Evolutionary conservation across 176 grass and related monocot species (phyloP), one percentile per base, ranked within the genome.

Genomic region (Puccinellia tenuiflora): DNA sequence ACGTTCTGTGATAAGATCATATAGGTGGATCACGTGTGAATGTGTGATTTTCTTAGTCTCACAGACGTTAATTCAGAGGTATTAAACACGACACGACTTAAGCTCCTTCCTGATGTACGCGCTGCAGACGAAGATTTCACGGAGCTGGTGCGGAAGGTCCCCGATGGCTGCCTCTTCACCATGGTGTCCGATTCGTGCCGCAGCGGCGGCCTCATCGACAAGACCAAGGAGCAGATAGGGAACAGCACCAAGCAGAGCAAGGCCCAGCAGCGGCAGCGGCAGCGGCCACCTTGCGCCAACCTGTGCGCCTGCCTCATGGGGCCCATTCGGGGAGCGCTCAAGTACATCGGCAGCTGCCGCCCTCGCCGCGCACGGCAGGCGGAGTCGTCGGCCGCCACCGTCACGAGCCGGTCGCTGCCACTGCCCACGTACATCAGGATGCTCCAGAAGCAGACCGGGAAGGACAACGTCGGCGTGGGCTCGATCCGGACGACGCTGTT

Each of bases 141-240:
- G 61, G 92, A 93, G 9, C 79, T 95, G 0, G 92, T 98, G 20
- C 40, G 60, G 3, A 91, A 93, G 37, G 85, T 95, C 26, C 96
- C 89, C 0, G 61, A 86, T 65, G 90, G 85, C 73, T 95, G 92
- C 73, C 35, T 73, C 26, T 91, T 98, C 82, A 95, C 96, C 20
- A 91, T 93, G 15, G 92, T 98, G 7, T 92, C 89, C 0, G 93
- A 96, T 63, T 96, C 93, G 9, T 98, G 96, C 85, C 91, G 96
- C 85, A 98, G 93, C 9, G 91, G 96, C 8, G 96, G 96, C 74
- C 85, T 98, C 14, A 66, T 98, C 13, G 93, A 93, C 74, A 84
- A 88, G 69, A 83, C 91, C 22, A 98, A 98, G 87, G 96, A 96
- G 61, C 96, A 98, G 85, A 93, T 98, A 4, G 96, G 96, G 0